Percentiles rank a stretch among this genome's conserved stretches.
Conservation (phyloP, 2,329 filamentous ascomycete genomes). For the Ploettnerulaceae sp. region DNA sequence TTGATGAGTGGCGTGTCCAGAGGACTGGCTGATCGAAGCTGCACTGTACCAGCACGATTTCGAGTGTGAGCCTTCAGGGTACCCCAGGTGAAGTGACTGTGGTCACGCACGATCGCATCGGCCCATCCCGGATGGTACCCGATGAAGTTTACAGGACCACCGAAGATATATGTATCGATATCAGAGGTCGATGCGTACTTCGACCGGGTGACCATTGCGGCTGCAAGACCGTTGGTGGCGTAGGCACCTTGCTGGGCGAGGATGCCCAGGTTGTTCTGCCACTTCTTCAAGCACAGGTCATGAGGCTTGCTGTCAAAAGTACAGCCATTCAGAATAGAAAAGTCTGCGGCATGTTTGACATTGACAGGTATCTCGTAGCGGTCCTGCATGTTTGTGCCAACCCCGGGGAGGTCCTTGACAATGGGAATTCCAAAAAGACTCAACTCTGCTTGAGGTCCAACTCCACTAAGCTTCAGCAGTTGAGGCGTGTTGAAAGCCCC, state of each 20-base stretch:
- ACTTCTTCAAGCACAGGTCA: constrained; percentile 35
- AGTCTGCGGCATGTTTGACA: constrained; percentile 39
- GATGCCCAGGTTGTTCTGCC: constrained; percentile 30
- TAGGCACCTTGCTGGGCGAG: constrained; percentile 28
- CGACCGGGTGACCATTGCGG: constrained; percentile 28
- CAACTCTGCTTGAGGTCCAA: constrained; percentile 39
- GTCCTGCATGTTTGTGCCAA: constrained; percentile 57
- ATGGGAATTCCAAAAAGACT: constrained; percentile 43
- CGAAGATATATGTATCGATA: constrained; percentile 37
- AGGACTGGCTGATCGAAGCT: constrained; percentile 55
- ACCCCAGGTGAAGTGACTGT: constrained; percentile 36
- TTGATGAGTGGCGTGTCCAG: constrained; percentile 58
- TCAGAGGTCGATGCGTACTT: constrained; percentile 37
- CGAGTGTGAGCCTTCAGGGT: constrained; percentile 59
- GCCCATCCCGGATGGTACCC: constrained; percentile 43
- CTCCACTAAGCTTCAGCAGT: constrained; percentile 43
- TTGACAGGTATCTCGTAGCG: constrained; percentile 46
- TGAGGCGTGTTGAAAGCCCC: constrained; percentile 44
- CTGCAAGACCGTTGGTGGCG: constrained; percentile 47
- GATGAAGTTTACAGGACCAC: constrained; percentile 32
- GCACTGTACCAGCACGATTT: constrained; percentile 58
- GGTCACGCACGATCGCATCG: constrained; percentile 30
- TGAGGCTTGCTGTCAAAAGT: constrained; percentile 34
- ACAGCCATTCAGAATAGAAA: constrained; percentile 35
- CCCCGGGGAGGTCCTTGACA: constrained; percentile 55